Conservation (phyloP, 306 rosid species). For the Cyamopsis tetragonoloba region DNA sequence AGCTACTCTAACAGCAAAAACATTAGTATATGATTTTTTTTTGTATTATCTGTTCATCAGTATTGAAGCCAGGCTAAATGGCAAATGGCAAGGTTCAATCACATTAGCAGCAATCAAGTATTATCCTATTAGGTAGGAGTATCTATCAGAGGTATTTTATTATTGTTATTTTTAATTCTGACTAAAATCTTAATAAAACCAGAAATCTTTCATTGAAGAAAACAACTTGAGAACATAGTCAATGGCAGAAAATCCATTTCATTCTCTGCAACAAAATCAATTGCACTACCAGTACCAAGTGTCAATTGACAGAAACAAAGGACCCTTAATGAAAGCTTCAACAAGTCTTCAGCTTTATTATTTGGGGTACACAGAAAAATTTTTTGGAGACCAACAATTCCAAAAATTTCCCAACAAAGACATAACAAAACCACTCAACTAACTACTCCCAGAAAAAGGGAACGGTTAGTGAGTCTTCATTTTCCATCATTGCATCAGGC, state of each 20-base stretch:
- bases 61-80: too few relatives aligned
- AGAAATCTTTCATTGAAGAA: neutral
- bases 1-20: too few relatives aligned
- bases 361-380: conserved; percentile 14
- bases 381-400: conserved; percentile 8
- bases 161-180: neutral
- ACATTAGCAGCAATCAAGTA: neutral
- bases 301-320: neutral
- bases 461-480: conserved; percentile 41
- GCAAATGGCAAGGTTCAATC: neutral
- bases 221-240: neutral
- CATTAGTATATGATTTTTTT: too few relatives aligned
- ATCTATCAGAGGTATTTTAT: neutral
- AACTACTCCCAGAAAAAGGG: conserved; percentile 68
- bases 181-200: neutral
- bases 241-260: conserved; percentile 1
- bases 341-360: conserved; percentile 14
- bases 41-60: too few relatives aligned
- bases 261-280: neutral
- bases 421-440: neutral
- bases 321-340: conserved; percentile 12
- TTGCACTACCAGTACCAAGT: neutral
- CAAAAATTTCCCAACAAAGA: conserved; percentile 11
- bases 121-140: conserved; percentile 4
- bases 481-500: conserved; percentile 46